Conservation (phyloP, 345 rosid species). For the Chamaenerion angustifolium region DNA sequence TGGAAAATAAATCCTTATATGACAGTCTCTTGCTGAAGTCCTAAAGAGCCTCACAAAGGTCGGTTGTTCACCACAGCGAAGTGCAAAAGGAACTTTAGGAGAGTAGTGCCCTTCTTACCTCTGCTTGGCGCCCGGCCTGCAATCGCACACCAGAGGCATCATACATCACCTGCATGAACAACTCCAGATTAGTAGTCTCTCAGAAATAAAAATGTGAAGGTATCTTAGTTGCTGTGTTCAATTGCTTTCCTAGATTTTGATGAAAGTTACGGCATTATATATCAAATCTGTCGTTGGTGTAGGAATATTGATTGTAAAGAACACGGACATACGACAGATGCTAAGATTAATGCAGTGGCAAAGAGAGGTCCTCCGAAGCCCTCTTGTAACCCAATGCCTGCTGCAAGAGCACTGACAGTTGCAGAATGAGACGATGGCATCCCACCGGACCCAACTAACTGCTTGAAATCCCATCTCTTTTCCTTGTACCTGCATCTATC, state of each 20-base stretch:
- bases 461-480: conserved; percentile 71
- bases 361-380: conserved; percentile 72
- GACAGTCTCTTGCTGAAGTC: too few species aligned
- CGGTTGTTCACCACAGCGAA: too few species aligned
- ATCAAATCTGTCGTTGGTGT: too few species aligned
- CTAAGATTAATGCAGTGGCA: conserved; percentile 54
- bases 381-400: conserved; percentile 72
- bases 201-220: too few species aligned
- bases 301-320: not conserved
- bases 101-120: conserved; percentile 27
- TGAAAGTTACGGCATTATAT: not conserved
- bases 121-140: conserved; percentile 97
- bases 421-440: conserved; percentile 97
- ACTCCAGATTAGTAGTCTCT: conserved; percentile 3
- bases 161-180: conserved; percentile 68
- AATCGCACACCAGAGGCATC: conserved; percentile 92
- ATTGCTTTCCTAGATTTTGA: not conserved
- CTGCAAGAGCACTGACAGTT: conserved; percentile 67
- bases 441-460: conserved; percentile 81
- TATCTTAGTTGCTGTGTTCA: not conserved
- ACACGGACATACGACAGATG: conserved; percentile 45
- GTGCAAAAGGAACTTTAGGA: too few species aligned
- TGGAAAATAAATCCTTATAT: not conserved
- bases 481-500: conserved; percentile 74
- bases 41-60: too few species aligned